Percentiles rank a stretch among this genome's conserved stretches.
Evolutionary conservation across 257 asterid genomes (phyloP).

Genomic region (Lantana camara): DNA sequence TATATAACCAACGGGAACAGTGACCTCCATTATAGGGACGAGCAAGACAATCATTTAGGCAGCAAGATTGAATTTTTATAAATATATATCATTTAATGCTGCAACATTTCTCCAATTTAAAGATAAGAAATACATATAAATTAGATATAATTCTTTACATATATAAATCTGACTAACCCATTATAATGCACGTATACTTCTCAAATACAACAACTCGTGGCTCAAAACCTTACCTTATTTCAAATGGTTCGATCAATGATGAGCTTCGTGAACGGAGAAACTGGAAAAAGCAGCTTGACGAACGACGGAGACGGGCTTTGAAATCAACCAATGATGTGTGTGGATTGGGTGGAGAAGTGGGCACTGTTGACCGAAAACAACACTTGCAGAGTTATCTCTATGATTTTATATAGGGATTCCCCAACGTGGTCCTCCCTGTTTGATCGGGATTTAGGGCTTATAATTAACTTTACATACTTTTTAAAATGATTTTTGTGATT

Average conservation of each 20-base stretch:
- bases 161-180: no score
- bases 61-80: background rate
- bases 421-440: background rate
- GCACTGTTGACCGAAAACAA: background rate
- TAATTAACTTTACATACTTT: no score
- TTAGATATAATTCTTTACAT: no score
- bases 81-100: no score
- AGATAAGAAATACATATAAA: no score
- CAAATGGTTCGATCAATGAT: background rate
- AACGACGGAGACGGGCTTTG: background rate
- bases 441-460: background rate
- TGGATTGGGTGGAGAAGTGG: background rate
- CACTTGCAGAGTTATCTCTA: background rate
- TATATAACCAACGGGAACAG: conserved; percentile 12
- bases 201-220: background rate
- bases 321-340: background rate
- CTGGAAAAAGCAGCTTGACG: background rate
- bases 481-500: no score
- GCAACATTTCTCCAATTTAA: no score
- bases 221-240: background rate
- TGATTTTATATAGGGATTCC: background rate
- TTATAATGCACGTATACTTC: background rate
- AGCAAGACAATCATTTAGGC: background rate
- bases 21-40: no score
- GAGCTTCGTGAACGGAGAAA: background rate